Percentiles rank a stretch among this genome's conserved stretches.
phyloP scores from a whole-genome alignment of 2,329 filamentous ascomycete genomes.

The Dothideomycetidae sp. region DNA sequence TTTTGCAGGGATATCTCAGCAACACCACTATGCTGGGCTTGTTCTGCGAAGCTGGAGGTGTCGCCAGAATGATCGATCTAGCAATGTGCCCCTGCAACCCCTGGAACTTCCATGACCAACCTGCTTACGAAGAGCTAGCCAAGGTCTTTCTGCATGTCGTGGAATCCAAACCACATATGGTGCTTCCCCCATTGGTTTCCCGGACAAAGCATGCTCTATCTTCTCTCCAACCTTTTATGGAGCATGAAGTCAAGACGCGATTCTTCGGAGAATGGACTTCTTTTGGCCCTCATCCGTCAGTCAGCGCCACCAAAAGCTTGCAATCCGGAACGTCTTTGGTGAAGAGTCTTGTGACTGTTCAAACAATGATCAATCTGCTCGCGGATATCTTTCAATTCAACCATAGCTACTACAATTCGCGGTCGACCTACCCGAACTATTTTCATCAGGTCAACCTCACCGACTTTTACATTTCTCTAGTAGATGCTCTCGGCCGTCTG shows the following conservation, averaged over 20 bases:
- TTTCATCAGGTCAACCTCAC: slow-evolving; percentile 69
- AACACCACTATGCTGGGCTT: slow-evolving; percentile 57
- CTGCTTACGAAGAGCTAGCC: slow-evolving; percentile 55
- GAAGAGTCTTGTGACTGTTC: slow-evolving; percentile 63
- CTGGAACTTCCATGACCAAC: slow-evolving; percentile 53
- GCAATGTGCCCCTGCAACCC: slow-evolving; percentile 69
- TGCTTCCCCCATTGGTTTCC: slow-evolving; percentile 66
- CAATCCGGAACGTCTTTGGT: slow-evolving; percentile 57
- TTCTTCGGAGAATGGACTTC: slow-evolving; percentile 12
- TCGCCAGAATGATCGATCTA: slow-evolving; percentile 73
- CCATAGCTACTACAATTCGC: slow-evolving; percentile 27
- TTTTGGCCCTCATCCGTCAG: not conserved
- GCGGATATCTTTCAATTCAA: slow-evolving; percentile 21
- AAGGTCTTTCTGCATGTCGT: slow-evolving; percentile 64
- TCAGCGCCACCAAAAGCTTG: slow-evolving; percentile 14
- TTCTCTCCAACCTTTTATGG: slow-evolving; percentile 50
- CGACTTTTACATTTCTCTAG: slow-evolving; percentile 65
- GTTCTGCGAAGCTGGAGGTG: slow-evolving; percentile 66
- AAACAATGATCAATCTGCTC: slow-evolving; percentile 65
- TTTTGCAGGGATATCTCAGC: slow-evolving; percentile 61
- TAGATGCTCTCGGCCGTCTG: slow-evolving; percentile 61
- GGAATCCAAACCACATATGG: slow-evolving; percentile 65
- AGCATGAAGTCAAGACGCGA: slow-evolving; percentile 15
- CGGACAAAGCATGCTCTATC: slow-evolving; percentile 58
- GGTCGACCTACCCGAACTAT: slow-evolving; percentile 42